phyloP scores from a whole-genome alignment of 2,329 filamentous ascomycete genomes.

The Cladosporium velox region DNA sequence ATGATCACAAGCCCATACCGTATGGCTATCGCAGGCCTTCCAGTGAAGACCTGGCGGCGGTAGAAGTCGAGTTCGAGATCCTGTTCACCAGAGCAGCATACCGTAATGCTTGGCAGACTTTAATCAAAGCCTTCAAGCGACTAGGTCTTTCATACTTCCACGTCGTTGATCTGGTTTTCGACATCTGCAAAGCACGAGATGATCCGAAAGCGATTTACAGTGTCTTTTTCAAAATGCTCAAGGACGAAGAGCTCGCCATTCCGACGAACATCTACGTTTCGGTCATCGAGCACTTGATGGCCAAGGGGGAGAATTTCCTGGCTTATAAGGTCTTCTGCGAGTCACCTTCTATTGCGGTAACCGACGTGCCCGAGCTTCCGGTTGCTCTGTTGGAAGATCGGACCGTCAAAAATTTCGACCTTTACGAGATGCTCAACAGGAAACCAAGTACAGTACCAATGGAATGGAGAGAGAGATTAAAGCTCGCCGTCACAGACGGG shows the following conservation, averaged over 20 bases:
- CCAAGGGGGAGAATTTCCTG: not conserved
- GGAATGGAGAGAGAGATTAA: constrained; percentile 5
- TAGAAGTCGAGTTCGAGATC: not conserved
- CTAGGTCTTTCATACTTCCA: not conserved
- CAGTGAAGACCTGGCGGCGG: not conserved
- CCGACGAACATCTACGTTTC: constrained; percentile 19
- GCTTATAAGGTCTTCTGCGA: constrained; percentile 29
- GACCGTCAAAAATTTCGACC: not conserved
- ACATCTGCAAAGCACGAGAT: constrained; percentile 16
- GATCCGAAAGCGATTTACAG: not conserved
- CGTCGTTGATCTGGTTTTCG: constrained; percentile 23
- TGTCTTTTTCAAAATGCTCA: constrained; percentile 3
- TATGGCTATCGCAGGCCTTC: not conserved
- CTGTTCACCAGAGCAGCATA: not conserved
- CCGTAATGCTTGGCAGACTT: not conserved
- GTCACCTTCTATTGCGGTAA: constrained; percentile 25
- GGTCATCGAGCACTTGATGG: constrained; percentile 28
- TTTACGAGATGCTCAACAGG: constrained; percentile 25
- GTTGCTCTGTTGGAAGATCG: constrained; percentile 25
- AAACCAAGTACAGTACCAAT: constrained; percentile 23
- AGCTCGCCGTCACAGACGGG: constrained; percentile 35
- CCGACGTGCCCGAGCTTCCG: constrained; percentile 26
- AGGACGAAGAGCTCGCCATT: constrained; percentile 20
- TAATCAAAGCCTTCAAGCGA: not conserved
- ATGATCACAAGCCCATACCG: not conserved